phyloP scores from a whole-genome alignment of 306 rosid species.

The Quercus suber region DNA sequence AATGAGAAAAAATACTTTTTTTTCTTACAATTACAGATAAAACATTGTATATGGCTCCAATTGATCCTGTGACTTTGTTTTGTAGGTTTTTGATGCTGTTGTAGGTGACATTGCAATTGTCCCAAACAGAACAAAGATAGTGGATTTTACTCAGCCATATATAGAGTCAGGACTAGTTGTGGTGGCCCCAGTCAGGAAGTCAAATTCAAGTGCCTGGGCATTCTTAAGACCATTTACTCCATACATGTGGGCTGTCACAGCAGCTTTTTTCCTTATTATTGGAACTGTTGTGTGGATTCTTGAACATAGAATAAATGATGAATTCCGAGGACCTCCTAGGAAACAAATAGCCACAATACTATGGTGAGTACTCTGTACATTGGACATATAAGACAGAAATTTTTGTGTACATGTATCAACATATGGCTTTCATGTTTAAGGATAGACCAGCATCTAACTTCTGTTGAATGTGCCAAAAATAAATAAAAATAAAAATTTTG shows the following conservation, averaged over 20 bases:
- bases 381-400: background rate
- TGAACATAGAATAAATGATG: slow-evolving; percentile 45
- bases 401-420: background rate
- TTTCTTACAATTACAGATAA: background rate
- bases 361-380: slow-evolving; percentile 27
- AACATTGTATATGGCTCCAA: background rate
- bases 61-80: background rate
- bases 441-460: background rate
- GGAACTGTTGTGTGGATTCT: slow-evolving; percentile 51
- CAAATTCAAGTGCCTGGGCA: slow-evolving; percentile 38
- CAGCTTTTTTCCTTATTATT: slow-evolving; percentile 33
- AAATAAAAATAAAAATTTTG: background rate
- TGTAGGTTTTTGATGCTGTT: slow-evolving; percentile 49
- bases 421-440: background rate
- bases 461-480: background rate
- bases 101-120: slow-evolving; percentile 54
- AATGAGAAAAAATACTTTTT: background rate
- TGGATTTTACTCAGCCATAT: slow-evolving; percentile 51
- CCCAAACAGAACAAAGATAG: slow-evolving; percentile 41
- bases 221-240: slow-evolving; percentile 46
- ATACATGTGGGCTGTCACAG: slow-evolving; percentile 39
- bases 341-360: slow-evolving; percentile 38
- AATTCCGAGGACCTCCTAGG: slow-evolving; percentile 47
- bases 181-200: slow-evolving; percentile 32
- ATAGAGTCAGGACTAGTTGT: slow-evolving; percentile 54